Evolutionary conservation across 768 basidiomycete species (phyloP), one percentile per base, ranked within the genome.

Genomic region (Termitomyces sp.): DNA sequence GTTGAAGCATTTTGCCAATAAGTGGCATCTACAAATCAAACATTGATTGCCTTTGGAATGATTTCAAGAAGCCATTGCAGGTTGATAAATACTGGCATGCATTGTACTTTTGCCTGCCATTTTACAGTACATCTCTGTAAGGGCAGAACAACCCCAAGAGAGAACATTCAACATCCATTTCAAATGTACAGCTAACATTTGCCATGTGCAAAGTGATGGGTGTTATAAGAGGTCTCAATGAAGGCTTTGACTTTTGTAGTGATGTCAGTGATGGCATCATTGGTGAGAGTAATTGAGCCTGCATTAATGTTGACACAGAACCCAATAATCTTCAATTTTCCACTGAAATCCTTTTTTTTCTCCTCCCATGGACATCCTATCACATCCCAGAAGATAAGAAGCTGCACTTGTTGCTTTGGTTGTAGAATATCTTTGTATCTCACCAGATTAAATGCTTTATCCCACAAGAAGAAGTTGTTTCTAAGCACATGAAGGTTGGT

Each of bases 401-500:
- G 20, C 20, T 20, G 20, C 20, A 20, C 20, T 20, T 20, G 20
- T 20, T 20, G 20, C 20, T 20, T 20, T 20, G 20, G 20, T 20
- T 20, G 20, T 20, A 20, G 20, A 20, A 20, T 20, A 20, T 20
- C 20, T 20, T 20, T 20, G 20, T 20, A 20, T 20, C 20, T 20
- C 20, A 20, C 20, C 20, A 20, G 20, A 20, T 20, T 20, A 0
- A 20, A 20, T 20, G 20, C 20, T 20, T 20, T 20, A 20, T 43
- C 40, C 57, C 57, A 58, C 0, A 37, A 58, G 15, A 29, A 58
- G 11, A 50, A 49, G 25, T 58, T 38, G 32, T 71, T 72, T 59
- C 73, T 69, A 53, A 73, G 74, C 25, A 69, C 70, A 53, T 67
- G 64, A 0, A 75, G 58, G 34, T 63, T 66, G 1, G 5, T 31